These are phyloP conservation scores for Senna siamea DNA, from an alignment of 306 rosid genomes.

Conservation along the genomic window DNA sequence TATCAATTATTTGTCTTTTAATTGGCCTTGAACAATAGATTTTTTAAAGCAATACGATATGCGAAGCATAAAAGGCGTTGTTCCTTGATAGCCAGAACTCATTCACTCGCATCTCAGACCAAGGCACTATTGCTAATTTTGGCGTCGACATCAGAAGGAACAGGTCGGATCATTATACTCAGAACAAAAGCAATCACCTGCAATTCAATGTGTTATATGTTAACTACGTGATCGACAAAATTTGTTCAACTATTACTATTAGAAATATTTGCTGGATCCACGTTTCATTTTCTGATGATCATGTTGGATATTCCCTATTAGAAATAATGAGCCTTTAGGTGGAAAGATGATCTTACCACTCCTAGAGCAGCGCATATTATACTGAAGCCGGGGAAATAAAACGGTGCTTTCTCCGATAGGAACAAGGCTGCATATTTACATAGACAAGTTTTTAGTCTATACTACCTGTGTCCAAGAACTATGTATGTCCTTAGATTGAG, in stretches of 20 bases:
- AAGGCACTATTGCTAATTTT: constrained; percentile 36
- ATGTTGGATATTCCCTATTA: neutral
- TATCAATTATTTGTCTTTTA: neutral
- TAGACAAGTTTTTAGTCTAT: constrained; percentile 7
- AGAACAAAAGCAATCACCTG: constrained; percentile 62
- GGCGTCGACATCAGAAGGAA: constrained; percentile 32
- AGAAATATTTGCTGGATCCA: neutral
- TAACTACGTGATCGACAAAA: constrained; percentile 1
- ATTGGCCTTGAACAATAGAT: neutral
- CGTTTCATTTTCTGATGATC: neutral
- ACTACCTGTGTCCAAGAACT: neutral
- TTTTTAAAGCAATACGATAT: neutral
- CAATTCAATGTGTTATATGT: constrained; percentile 20
- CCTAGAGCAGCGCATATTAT: constrained; percentile 34
- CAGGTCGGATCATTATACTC: constrained; percentile 49
- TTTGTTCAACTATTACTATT: neutral
- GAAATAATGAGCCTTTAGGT: neutral
- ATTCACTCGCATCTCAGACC: neutral
- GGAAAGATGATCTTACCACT: constrained; percentile 41
- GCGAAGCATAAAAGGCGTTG: neutral
- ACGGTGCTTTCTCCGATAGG: constrained; percentile 33
- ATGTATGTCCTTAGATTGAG: neutral
- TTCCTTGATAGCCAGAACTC: neutral
- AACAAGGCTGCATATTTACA: constrained; percentile 53
- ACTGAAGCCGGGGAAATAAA: constrained; percentile 12